These are phyloP conservation scores for Vigna reflexopilosa DNA, from an alignment of 306 rosid genomes.

Conservation along the genomic window DNA sequence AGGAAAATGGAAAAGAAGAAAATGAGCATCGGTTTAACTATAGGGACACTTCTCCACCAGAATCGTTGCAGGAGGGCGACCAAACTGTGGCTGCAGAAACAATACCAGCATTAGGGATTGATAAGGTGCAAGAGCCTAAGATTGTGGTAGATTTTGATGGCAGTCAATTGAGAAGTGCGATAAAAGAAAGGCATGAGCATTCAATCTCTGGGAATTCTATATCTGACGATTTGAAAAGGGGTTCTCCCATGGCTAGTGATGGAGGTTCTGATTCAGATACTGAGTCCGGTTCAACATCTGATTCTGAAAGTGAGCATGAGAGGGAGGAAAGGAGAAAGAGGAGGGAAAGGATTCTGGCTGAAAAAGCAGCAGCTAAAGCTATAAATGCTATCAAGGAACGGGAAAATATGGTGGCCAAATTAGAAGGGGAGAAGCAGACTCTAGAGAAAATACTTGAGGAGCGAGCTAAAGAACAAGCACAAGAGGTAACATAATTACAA, in stretches of 20 bases:
- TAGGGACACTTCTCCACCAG: slow-evolving; percentile 47
- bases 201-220: slow-evolving; percentile 60
- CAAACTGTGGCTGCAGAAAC: slow-evolving; percentile 39
- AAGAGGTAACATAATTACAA: slow-evolving; percentile 65
- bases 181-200: slow-evolving; percentile 54
- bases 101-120: slow-evolving; percentile 35
- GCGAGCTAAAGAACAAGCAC: slow-evolving; percentile 88
- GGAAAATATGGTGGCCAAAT: slow-evolving; percentile 87
- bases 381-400: slow-evolving; percentile 76
- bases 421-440: slow-evolving; percentile 98
- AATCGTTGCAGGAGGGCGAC: slow-evolving; percentile 38
- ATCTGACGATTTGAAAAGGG: slow-evolving; percentile 64
- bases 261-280: slow-evolving; percentile 78
- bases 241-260: slow-evolving; percentile 63
- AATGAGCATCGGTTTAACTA: slow-evolving; percentile 40
- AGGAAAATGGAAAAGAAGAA: slow-evolving; percentile 53
- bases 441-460: slow-evolving; percentile 92
- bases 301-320: slow-evolving; percentile 83
- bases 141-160: slow-evolving; percentile 45
- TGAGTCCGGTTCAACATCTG: slow-evolving; percentile 81
- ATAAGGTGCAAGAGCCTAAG: slow-evolving; percentile 47
- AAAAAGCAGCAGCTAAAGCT: slow-evolving; percentile 90
- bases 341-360: slow-evolving; percentile 79
- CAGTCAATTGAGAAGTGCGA: slow-evolving; percentile 52
- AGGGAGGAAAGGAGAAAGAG: slow-evolving; percentile 81